Base-by-base conservation (phyloP, 805 yeast species). In the Tetrapisispora fleetii region DNA sequence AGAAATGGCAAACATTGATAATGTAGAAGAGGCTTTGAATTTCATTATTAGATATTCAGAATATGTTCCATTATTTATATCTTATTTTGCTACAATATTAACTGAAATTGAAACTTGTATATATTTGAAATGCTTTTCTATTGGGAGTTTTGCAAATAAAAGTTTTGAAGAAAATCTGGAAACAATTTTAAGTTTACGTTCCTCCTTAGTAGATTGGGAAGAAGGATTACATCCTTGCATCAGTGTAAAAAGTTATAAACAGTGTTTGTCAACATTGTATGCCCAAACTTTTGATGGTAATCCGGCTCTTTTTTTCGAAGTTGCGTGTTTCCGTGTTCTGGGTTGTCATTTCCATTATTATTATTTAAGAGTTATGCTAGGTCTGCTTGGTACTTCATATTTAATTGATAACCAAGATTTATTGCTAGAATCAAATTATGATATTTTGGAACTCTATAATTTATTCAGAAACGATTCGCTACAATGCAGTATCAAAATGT, bases 161-260 rank as follows among this genome's bases (percentile, higher is more conserved):
- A 41, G 60, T 2, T 62, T 62, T 33, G 65, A 58, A 39, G 56
- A 57, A 22, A 53, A 56, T 13, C 35, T 62, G 7, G 56, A 55
- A 18, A 55, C 49, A 16, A 30, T 59, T 4, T 24, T 55, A 13
- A 52, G 44, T 14, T 32, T 60, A 9, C 49, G 56, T n/a, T 40
- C 49, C 21, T 54, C 49, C 2, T 48, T 63, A 40, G 43, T 46
- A 14, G 52, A 53, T 2, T 62, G 65, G 65, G 58, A 52, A 21
- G 47, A 50, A 11, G 49, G 48, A 7, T 52, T 62, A 45, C 65
- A 55, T 13, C 53, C 58, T 2, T 49, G 55, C 10, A 53, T 60
- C 54, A 54, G 50, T 32, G 17, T 58, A 17, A 57, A 53, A 17
- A 52, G 50, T 33, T 59, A 58, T 39, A 54, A 54, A 36, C 57